Percentiles rank a stretch among this genome's conserved stretches.
Conservation (phyloP, 352 stramenopile species). For the Aphanomyces stellatus region DNA sequence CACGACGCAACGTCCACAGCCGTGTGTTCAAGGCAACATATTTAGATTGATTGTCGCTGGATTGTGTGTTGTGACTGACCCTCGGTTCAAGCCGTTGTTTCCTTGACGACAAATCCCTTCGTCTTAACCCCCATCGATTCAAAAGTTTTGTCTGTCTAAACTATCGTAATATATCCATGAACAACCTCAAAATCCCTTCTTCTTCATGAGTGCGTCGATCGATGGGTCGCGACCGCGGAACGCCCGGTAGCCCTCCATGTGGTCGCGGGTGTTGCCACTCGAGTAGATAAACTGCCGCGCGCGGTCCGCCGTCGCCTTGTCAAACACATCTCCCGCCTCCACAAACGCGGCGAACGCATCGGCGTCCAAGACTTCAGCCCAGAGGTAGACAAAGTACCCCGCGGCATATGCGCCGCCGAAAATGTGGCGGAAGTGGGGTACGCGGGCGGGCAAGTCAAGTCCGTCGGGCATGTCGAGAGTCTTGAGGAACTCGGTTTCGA, state of each 20-base stretch:
- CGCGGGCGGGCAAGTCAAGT: slow-evolving; percentile 75
- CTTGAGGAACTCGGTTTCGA: slow-evolving; percentile 51
- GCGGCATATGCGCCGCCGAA: slow-evolving; percentile 72
- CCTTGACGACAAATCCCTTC: too few species aligned
- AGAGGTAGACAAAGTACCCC: slow-evolving; percentile 89
- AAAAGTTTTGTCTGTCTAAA: too few species aligned
- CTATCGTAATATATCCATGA: too few species aligned
- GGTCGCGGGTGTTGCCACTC: slow-evolving; percentile 38
- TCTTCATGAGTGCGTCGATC: slow-evolving; percentile 51
- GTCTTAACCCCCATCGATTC: too few species aligned
- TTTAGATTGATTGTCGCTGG: too few species aligned
- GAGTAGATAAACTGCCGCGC: slow-evolving; percentile 45
- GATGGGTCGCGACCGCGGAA: slow-evolving; percentile 52
- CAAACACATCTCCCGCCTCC: slow-evolving; percentile 43
- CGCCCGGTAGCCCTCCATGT: slow-evolving; percentile 37
- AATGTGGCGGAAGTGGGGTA: slow-evolving; percentile 78
- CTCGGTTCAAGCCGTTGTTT: too few species aligned
- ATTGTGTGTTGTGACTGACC: too few species aligned
- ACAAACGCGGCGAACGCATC: slow-evolving; percentile 55
- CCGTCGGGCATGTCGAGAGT: slow-evolving; percentile 57
- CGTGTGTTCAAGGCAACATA: too few species aligned
- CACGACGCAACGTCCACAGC: too few species aligned
- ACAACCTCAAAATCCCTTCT: slow-evolving; percentile 41
- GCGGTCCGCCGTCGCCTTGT: slow-evolving; percentile 29
- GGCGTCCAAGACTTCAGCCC: slow-evolving; percentile 83